A percentile compares a stretch with the other conserved stretches of the same genome.
Evolutionary conservation across 139 green algal genomes (phyloP).

Genomic region (Micractinium sp.): DNA sequence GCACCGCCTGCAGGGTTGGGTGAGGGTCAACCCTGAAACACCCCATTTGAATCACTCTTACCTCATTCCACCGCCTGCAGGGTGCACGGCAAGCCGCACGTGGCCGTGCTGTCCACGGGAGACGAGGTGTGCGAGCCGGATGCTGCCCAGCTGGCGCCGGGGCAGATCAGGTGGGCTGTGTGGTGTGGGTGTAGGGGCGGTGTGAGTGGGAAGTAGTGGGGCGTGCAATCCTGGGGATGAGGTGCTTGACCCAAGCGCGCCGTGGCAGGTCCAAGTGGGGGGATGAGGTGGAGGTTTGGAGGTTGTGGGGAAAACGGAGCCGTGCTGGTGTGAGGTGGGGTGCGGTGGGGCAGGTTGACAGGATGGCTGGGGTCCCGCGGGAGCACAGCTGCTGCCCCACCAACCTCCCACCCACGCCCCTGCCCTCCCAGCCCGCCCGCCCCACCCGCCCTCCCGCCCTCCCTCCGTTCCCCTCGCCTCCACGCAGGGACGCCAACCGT

Average conservation of each 20-base stretch:
- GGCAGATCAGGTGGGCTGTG: no score
- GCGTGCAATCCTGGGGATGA: no score
- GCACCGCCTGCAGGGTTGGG: neutral
- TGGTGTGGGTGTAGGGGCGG: no score
- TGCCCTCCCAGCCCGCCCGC: neutral
- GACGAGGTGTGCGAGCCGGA: conserved; percentile 78
- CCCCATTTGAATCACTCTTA: neutral
- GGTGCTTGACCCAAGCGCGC: no score
- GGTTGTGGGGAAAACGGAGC: no score
- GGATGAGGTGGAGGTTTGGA: no score
- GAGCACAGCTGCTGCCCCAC: no score
- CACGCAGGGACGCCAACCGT: conserved; percentile 90
- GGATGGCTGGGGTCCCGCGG: neutral
- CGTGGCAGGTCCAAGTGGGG: no score
- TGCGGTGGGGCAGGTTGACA: neutral
- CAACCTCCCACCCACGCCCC: neutral
- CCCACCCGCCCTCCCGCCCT: neutral
- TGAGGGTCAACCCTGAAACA: neutral
- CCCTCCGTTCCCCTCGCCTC: neutral
- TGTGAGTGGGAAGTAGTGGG: no score
- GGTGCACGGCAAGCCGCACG: conserved; percentile 59
- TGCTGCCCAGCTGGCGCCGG: conserved; percentile 9
- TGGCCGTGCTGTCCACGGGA: conserved; percentile 92
- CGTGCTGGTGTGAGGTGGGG: neutral
- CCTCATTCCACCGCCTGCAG: neutral